phyloP scores from a whole-genome alignment of 2,329 filamentous ascomycete species.

The Botrytis elliptica region DNA sequence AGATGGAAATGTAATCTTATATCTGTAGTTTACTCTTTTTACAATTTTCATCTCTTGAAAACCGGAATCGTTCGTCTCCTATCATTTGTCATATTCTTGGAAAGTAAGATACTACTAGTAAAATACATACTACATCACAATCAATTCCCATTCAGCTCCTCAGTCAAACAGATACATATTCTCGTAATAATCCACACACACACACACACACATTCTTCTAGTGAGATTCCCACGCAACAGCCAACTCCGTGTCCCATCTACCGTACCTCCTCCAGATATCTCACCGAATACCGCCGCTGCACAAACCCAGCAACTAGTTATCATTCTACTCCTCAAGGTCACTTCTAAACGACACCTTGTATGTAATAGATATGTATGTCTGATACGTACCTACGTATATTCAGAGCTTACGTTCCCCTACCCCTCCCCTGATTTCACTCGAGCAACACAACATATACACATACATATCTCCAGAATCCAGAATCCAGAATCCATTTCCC shows the following conservation, averaged over 20 bases:
- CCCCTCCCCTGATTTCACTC: not conserved
- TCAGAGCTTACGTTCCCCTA: not conserved
- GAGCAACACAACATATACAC: not conserved
- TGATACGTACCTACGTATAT: not conserved
- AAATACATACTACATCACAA: not conserved
- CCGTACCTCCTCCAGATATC: not conserved
- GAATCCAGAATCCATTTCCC: not conserved
- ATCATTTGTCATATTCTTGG: not conserved
- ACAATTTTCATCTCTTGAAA: not conserved
- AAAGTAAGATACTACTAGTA: not conserved
- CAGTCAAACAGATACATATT: not conserved
- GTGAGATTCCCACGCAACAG: not conserved
- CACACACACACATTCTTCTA: too few species aligned
- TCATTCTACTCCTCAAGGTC: not conserved
- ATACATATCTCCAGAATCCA: not conserved
- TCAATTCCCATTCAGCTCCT: not conserved
- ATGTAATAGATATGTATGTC: not conserved
- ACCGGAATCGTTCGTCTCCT: too few species aligned
- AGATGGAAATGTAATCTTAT: not conserved
- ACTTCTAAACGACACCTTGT: not conserved
- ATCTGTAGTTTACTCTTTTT: not conserved
- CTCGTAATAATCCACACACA: not conserved
- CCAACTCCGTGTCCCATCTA: not conserved
- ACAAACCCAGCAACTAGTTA: not conserved
- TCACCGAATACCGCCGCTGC: slow-evolving; percentile 7